phyloP scores from a whole-genome alignment of 2,329 filamentous ascomycete genomes.

The Colletotrichum sp. region DNA sequence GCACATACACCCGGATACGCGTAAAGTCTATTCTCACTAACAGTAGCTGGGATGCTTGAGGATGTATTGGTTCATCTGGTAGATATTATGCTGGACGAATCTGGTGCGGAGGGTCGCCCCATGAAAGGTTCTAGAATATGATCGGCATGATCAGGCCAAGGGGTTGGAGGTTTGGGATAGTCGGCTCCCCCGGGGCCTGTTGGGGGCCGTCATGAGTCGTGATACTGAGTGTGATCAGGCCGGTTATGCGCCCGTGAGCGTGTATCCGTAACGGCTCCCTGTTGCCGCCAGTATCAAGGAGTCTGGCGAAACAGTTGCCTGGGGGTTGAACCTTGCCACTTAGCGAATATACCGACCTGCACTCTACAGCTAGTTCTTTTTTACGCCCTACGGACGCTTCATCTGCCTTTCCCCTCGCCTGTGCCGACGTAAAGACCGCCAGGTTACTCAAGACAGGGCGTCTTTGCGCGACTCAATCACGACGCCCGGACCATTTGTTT shows the following conservation, averaged over 20 bases:
- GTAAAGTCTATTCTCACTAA: neutral
- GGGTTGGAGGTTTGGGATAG: neutral
- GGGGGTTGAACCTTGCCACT: neutral
- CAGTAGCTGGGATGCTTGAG: neutral
- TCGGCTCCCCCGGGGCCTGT: neutral
- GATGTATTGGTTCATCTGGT: neutral
- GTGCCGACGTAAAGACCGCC: neutral
- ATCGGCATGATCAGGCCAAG: neutral
- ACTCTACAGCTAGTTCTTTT: neutral
- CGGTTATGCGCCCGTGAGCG: neutral
- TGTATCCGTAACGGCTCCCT: neutral
- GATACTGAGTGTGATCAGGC: neutral
- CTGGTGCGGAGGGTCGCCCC: neutral
- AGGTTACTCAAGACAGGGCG: neutral
- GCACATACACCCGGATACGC: neutral
- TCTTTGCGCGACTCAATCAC: neutral
- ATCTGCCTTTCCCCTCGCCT: neutral
- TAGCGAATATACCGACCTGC: neutral
- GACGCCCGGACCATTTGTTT: neutral
- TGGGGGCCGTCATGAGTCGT: neutral
- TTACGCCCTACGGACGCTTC: neutral
- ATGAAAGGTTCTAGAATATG: neutral
- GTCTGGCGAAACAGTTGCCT: neutral
- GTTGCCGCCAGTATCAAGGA: neutral
- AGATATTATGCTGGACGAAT: neutral